A percentile compares a stretch with the other conserved stretches of the same genome.
Evolutionary conservation across 441 rosid species (phyloP).

Genomic region (Heliophila coronopifolia): DNA sequence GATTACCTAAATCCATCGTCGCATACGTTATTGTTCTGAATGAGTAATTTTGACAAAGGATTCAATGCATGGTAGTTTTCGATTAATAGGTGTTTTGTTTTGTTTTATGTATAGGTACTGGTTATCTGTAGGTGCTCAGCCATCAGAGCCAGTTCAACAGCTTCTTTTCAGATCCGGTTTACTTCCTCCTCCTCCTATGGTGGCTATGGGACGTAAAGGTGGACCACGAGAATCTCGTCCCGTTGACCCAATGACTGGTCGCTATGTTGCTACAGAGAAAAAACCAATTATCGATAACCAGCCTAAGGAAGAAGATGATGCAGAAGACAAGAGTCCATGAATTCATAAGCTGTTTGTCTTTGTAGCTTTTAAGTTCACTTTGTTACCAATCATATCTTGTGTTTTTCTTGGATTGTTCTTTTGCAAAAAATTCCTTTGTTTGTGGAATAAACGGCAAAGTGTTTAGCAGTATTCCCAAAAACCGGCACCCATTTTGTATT

Average conservation of each 20-base stretch:
- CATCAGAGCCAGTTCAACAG: slow-evolving; percentile 76
- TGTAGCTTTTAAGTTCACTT: neutral
- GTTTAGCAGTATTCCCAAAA: neutral
- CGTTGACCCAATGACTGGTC: slow-evolving; percentile 74
- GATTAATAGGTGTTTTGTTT: neutral
- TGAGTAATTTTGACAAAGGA: neutral
- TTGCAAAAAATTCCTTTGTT: neutral
- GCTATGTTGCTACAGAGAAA: slow-evolving; percentile 34
- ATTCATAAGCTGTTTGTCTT: slow-evolving; percentile 1
- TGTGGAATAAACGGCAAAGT: slow-evolving; percentile 6
- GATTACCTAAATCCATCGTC: too few relatives aligned
- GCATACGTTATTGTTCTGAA: slow-evolving; percentile 2
- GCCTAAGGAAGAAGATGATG: slow-evolving; percentile 25
- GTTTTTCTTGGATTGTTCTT: neutral
- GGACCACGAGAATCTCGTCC: slow-evolving; percentile 71
- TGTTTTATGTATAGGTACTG: slow-evolving; percentile 48
- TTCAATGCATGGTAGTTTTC: neutral
- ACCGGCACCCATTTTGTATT: slow-evolving; percentile 15
- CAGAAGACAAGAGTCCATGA: slow-evolving; percentile 5
- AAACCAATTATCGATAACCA: slow-evolving; percentile 22
- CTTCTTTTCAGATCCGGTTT: slow-evolving; percentile 80
- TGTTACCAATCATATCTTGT: neutral
- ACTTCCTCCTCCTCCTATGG: slow-evolving; percentile 81
- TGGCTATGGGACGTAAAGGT: slow-evolving; percentile 77
- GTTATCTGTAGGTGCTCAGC: slow-evolving; percentile 92